A percentile compares a stretch with the other conserved stretches of the same genome.
Evolutionary conservation across 2,329 filamentous ascomycete species (phyloP).

Genomic region (Aspergillus niger): DNA sequence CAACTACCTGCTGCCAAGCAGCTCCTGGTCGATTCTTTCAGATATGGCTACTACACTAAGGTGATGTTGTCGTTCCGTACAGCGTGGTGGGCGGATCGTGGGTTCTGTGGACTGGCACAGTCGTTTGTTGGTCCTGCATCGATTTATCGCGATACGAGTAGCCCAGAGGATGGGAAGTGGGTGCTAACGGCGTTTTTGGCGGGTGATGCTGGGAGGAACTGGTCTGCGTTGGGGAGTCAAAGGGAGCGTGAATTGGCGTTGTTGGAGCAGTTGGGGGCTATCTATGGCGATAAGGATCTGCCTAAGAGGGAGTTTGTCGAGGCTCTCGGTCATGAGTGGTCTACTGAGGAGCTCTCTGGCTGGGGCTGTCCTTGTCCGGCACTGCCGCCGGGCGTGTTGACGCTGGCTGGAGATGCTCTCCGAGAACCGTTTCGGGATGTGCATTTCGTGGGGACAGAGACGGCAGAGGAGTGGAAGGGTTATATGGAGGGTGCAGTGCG

Average conservation of each 20-base stretch:
- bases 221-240: conserved; percentile 23
- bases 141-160: conserved; percentile 51
- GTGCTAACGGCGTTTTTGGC: conserved; percentile 47
- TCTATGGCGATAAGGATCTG: conserved; percentile 11
- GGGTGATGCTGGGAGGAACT: conserved; percentile 38
- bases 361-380: conserved; percentile 46
- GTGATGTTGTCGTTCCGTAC: conserved; percentile 48
- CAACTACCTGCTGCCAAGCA: conserved; percentile 47
- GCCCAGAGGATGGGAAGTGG: conserved; percentile 24
- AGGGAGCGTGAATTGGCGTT: conserved; percentile 11
- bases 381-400: conserved; percentile 44
- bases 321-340: conserved; percentile 43
- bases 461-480: conserved; percentile 55
- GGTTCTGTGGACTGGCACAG: conserved; percentile 51
- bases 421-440: conserved; percentile 44
- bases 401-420: conserved; percentile 34
- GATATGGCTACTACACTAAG: conserved; percentile 56
- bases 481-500: conserved; percentile 62
- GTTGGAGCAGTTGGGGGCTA: conserved; percentile 17
- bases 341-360: conserved; percentile 40
- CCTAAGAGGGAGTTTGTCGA: conserved; percentile 32
- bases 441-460: conserved; percentile 60
- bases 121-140: conserved; percentile 51
- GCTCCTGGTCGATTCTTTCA: conserved; percentile 37
- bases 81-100: conserved; percentile 50